Percentiles rank a stretch among this genome's conserved stretches.
These are phyloP conservation scores for Boletus pseudo-olivaceus DNA, from an alignment of 768 basidiomycete species.

Conservation along the genomic window DNA sequence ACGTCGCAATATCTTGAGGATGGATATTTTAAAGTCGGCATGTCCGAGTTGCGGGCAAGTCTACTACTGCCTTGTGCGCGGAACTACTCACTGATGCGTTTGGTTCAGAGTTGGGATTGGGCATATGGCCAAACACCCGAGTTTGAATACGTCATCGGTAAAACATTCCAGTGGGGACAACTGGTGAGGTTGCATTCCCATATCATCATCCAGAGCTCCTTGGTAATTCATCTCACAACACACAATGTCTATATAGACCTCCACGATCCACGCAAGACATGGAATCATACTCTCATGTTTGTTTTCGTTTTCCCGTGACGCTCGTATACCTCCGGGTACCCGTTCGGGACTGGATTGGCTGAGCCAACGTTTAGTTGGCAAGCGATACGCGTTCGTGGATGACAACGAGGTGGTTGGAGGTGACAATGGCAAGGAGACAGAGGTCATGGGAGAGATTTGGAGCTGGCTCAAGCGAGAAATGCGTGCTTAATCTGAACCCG, in stretches of 20 bases:
- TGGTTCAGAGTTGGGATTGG: slow-evolving; percentile 87
- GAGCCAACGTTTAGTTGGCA: slow-evolving; percentile 31
- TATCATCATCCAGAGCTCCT: neutral
- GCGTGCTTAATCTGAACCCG: slow-evolving; percentile 9
- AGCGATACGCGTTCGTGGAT: slow-evolving; percentile 40
- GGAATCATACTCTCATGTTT: slow-evolving; percentile 10
- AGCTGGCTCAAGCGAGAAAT: slow-evolving; percentile 26
- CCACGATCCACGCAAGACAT: neutral
- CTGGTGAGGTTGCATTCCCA: slow-evolving; percentile 35
- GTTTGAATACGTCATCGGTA: slow-evolving; percentile 62
- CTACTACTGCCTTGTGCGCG: neutral
- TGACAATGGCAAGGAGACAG: neutral
- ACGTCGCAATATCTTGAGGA: slow-evolving; percentile 41
- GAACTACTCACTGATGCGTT: neutral
- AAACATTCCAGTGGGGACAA: slow-evolving; percentile 50
- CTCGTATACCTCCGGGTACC: neutral
- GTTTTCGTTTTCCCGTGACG: slow-evolving; percentile 4
- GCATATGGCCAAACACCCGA: slow-evolving; percentile 90
- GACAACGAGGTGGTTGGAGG: slow-evolving; percentile 17
- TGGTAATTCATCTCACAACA: neutral
- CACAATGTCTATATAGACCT: neutral
- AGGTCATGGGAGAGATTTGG: slow-evolving; percentile 26
- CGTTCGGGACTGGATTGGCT: slow-evolving; percentile 15
- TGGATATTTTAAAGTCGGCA: slow-evolving; percentile 64
- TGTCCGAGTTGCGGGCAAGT: slow-evolving; percentile 69